A percentile compares a stretch with the other conserved stretches of the same genome.
Conservation (phyloP, 2,329 filamentous ascomycete genomes). For the Alternaria sp. region DNA sequence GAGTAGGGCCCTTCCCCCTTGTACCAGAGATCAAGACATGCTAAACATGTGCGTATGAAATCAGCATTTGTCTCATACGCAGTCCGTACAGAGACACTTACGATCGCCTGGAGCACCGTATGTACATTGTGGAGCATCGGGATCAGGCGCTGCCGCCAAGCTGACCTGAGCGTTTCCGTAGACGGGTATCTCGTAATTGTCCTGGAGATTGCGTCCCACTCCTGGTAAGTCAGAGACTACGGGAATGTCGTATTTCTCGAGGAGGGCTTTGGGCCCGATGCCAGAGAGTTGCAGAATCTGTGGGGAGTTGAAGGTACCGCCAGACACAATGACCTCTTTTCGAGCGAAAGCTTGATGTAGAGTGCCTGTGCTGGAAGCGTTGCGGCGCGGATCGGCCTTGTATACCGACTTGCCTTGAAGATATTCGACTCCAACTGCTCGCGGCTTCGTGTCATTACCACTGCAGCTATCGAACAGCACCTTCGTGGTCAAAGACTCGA, state of each 20-base stretch:
- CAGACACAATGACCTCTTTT: conserved; percentile 30
- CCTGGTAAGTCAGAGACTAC: conserved; percentile 59
- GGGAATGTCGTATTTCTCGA: conserved; percentile 61
- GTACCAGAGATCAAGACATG: conserved; percentile 28
- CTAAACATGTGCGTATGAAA: not conserved
- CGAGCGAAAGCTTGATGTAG: conserved; percentile 24
- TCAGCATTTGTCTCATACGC: not conserved
- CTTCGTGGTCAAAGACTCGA: conserved; percentile 52
- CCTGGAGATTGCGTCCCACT: conserved; percentile 33
- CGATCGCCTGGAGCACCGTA: conserved; percentile 31
- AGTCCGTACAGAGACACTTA: not conserved
- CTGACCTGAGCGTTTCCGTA: conserved; percentile 55
- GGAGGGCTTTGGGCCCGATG: conserved; percentile 63
- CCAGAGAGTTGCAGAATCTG: conserved; percentile 70
- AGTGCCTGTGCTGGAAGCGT: conserved; percentile 16
- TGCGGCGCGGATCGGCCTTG: conserved; percentile 52
- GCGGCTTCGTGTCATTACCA: conserved; percentile 31
- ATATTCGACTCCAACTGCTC: conserved; percentile 55
- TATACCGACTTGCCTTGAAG: conserved; percentile 53
- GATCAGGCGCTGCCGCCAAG: conserved; percentile 9
- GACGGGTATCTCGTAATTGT: conserved; percentile 53
- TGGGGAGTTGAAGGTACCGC: conserved; percentile 67
- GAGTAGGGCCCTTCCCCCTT: conserved; percentile 38
- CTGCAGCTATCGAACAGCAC: conserved; percentile 46
- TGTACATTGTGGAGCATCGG: conserved; percentile 20